These are phyloP conservation scores for Clavispora santaluciae DNA, from an alignment of 805 yeast genomes.

Conservation along the genomic window DNA sequence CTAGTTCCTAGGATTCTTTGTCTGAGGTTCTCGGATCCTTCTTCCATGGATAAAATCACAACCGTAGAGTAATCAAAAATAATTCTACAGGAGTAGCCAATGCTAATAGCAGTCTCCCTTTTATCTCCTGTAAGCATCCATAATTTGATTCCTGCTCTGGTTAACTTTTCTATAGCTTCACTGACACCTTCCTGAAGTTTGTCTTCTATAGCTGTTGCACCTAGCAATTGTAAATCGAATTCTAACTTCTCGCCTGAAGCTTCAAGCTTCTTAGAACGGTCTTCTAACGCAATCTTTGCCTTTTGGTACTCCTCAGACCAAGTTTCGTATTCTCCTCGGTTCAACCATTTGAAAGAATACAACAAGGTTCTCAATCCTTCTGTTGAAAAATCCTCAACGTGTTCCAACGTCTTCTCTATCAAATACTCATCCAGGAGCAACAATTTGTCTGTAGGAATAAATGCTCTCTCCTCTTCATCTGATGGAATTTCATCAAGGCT, in stretches of 20 bases:
- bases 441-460: slow-evolving; percentile 46
- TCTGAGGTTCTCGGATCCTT: slow-evolving; percentile 50
- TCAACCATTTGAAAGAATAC: slow-evolving; percentile 74
- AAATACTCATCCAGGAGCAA: slow-evolving; percentile 70
- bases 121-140: slow-evolving; percentile 99
- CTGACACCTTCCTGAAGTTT: slow-evolving; percentile 96
- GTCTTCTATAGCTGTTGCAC: slow-evolving; percentile 97
- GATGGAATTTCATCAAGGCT: slow-evolving; percentile 22
- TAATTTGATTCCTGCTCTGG: slow-evolving; percentile 88
- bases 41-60: slow-evolving; percentile 53
- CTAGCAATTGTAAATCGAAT: slow-evolving; percentile 59
- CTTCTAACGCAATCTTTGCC: slow-evolving; percentile 71
- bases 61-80: slow-evolving; percentile 92
- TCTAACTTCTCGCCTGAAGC: slow-evolving; percentile 72
- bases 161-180: slow-evolving; percentile 84
- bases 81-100: slow-evolving; percentile 90
- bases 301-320: slow-evolving; percentile 68
- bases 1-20: slow-evolving; percentile 72
- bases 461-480: slow-evolving; percentile 4
- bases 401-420: slow-evolving; percentile 79
- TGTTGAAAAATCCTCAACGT: slow-evolving; percentile 89
- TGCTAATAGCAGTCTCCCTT: slow-evolving; percentile 94
- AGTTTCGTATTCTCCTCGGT: slow-evolving; percentile 47
- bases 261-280: slow-evolving; percentile 66
- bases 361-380: slow-evolving; percentile 90